Base-by-base conservation (phyloP, 352 stramenopile species). In the Phytopythium sindhum region DNA sequence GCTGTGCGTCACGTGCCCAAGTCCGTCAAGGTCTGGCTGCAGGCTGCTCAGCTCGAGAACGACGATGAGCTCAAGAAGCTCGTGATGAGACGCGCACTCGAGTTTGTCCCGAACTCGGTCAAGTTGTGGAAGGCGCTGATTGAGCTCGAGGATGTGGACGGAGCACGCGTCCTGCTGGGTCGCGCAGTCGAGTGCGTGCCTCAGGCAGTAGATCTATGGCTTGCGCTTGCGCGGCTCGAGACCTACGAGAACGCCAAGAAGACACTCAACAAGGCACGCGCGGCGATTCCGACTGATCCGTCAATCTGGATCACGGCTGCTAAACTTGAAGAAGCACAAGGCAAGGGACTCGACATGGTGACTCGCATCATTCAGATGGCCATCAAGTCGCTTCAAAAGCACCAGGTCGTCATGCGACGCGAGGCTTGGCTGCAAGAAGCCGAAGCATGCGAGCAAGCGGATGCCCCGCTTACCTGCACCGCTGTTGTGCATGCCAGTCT, bases 91-190 rank as follows among this genome's bases (percentile, higher is more conserved):
- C 80, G 84, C 4, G 90, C 86, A 9, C 74, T 99, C 14, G 97
- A 99, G 78, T 97, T 97, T 55, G 96, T 99, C 55, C 97, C 97
- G 0, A 97, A 97, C 60, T 98, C 92, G 8, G 96, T 99, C 45
- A 97, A 97, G 61, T 82, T 99, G 35, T 99, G 98, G 98, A 99
- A 99, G 67, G 93, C 95, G 42, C 90, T 98, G 10, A 98, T 99
- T 64, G 97, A 99, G 70, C 76, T 99, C 26, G 98, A 99, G 81
- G 93, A 99, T 63, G 81, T 97, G 19, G 97, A 99, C 24, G 95
- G 98, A 66, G 98, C 97, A 4, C 83, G 91, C 0, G 80, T 99
- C 52, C 72, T 99, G 48, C 78, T 99, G 0, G 88, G 85, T 2
- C 87, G 97, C 21, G 98, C 98, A n/a, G 97, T 99, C 4, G 97